Evolutionary conservation across 2,329 filamentous ascomycete species (phyloP).

Genomic region (Uncinocarpus reesii): DNA sequence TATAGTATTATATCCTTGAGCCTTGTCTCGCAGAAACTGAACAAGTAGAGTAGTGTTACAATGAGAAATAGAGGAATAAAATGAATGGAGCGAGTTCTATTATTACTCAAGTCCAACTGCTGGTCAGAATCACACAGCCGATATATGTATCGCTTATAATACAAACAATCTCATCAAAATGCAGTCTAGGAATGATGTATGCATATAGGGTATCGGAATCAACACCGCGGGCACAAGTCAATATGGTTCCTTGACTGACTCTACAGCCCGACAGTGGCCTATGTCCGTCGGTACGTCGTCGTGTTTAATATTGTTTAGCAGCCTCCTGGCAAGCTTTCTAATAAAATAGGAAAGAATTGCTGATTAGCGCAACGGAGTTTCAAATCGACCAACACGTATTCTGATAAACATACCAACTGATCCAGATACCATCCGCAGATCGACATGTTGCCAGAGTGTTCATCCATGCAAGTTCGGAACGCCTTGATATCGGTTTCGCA

Average conservation of each 20-base stretch:
- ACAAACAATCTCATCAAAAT: not conserved
- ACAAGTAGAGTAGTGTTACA: not conserved
- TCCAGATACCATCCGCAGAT: slow-evolving; percentile 98
- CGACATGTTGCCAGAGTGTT: slow-evolving; percentile 84
- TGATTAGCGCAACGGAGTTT: not conserved
- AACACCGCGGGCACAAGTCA: not conserved
- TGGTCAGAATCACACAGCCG: not conserved
- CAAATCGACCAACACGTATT: not conserved
- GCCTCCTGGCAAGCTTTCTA: slow-evolving; percentile 74
- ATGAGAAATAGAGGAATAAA: not conserved
- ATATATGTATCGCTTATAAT: slow-evolving; percentile 5
- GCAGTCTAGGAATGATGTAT: not conserved
- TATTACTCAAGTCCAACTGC: not conserved
- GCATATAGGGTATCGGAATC: not conserved
- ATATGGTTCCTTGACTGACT: not conserved
- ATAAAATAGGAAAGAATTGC: slow-evolving; percentile 8
- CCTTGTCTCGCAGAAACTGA: too few relatives aligned
- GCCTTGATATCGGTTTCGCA: slow-evolving; percentile 70
- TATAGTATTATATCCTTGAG: not conserved
- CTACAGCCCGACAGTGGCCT: not conserved
- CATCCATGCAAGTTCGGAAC: slow-evolving; percentile 95
- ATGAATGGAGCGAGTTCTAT: slow-evolving; percentile 6
- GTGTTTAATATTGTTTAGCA: slow-evolving; percentile 56
- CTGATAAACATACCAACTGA: slow-evolving; percentile 55
- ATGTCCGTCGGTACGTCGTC: not conserved